A percentile compares a stretch with the other conserved stretches of the same genome.
phyloP scores from a whole-genome alignment of 2,329 filamentous ascomycete genomes.

The Aspergillus caelatus region DNA sequence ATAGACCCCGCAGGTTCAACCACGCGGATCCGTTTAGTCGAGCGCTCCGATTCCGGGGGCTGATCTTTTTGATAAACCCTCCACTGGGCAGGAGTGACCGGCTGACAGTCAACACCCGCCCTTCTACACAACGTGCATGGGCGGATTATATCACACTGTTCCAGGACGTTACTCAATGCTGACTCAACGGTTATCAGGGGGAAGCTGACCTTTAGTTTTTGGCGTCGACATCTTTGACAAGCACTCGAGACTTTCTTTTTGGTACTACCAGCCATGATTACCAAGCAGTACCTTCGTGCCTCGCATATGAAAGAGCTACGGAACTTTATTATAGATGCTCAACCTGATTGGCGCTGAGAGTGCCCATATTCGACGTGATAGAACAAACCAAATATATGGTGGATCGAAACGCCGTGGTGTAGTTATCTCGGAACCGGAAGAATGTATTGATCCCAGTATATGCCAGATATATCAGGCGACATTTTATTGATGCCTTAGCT shows the following conservation, averaged over 20 bases:
- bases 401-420: neutral
- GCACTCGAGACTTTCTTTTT: constrained; percentile 21
- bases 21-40: neutral
- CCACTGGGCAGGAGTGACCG: constrained; percentile 1
- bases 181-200: neutral
- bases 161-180: neutral
- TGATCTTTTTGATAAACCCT: constrained; percentile 2
- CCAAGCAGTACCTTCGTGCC: no score
- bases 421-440: neutral
- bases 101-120: constrained; percentile 25
- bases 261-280: neutral
- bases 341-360: neutral
- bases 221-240: constrained; percentile 31
- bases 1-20: neutral
- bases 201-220: constrained; percentile 29
- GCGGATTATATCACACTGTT: constrained; percentile 32
- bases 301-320: neutral
- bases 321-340: neutral
- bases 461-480: neutral
- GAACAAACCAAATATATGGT: neutral
- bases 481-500: neutral
- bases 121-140: constrained; percentile 36
- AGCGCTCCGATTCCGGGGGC: neutral
- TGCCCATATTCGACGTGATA: neutral
- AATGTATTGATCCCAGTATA: neutral